phyloP scores from a whole-genome alignment of 2,329 filamentous ascomycete genomes.

The Grosmannia penicillata region DNA sequence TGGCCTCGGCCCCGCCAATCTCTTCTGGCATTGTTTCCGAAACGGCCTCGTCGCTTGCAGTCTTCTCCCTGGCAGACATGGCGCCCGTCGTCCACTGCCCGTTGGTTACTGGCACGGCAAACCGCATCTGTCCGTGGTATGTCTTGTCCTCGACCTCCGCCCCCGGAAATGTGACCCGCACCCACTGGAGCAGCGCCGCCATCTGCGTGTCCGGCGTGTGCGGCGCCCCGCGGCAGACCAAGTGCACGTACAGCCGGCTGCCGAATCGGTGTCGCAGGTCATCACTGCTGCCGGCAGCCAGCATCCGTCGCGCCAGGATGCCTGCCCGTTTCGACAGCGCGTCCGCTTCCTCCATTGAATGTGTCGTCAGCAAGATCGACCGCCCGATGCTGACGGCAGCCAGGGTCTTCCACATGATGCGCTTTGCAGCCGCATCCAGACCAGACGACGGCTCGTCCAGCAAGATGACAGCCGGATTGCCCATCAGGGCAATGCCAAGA shows the following conservation, averaged over 20 bases:
- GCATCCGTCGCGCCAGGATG: constrained; percentile 74
- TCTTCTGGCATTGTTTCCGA: too few relatives aligned
- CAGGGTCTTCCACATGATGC: constrained; percentile 85
- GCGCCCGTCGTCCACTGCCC: constrained; percentile 1
- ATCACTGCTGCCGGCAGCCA: constrained; percentile 66
- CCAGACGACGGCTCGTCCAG: constrained; percentile 83
- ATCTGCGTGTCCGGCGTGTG: constrained; percentile 58
- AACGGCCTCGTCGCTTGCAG: background rate
- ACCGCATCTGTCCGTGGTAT: constrained; percentile 80
- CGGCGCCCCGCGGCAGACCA: constrained; percentile 62
- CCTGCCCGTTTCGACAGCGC: constrained; percentile 71
- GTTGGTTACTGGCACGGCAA: constrained; percentile 49
- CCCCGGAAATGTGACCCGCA: constrained; percentile 41
- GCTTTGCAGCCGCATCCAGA: constrained; percentile 80
- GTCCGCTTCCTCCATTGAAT: constrained; percentile 92
- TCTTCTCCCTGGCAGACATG: too few relatives aligned
- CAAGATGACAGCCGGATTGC: constrained; percentile 73
- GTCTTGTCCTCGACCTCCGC: constrained; percentile 58
- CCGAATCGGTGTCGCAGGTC: constrained; percentile 61
- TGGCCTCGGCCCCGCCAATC: too few relatives aligned
- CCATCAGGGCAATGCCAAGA: constrained; percentile 81
- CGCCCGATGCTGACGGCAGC: constrained; percentile 58
- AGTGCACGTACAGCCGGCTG: constrained; percentile 64
- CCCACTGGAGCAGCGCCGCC: constrained; percentile 49
- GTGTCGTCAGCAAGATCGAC: constrained; percentile 78